These are phyloP conservation scores for Fusarium humuli DNA, from an alignment of 2,329 filamentous ascomycete species.

Conservation along the genomic window DNA sequence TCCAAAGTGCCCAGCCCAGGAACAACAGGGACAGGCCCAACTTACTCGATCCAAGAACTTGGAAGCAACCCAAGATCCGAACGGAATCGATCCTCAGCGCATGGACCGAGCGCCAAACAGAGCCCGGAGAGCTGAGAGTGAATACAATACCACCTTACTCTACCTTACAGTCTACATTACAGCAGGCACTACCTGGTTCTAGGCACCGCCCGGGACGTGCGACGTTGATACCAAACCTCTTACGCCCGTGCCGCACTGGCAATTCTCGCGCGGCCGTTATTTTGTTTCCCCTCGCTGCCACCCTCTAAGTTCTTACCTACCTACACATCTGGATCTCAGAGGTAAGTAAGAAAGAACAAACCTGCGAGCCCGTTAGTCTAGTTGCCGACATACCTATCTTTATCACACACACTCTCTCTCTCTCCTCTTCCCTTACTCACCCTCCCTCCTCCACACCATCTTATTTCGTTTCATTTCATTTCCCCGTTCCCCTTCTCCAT, in stretches of 20 bases:
- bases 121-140: background rate
- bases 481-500: constrained; percentile 34
- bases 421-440: constrained; percentile 1
- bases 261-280: constrained; percentile 24
- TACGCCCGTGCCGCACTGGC: constrained; percentile 24
- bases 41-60: constrained; percentile 41
- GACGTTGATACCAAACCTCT: constrained; percentile 1
- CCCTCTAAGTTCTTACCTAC: constrained; percentile 33
- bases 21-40: constrained; percentile 32
- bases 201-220: background rate
- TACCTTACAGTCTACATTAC: background rate
- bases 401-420: background rate
- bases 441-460: constrained; percentile 20
- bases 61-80: constrained; percentile 30
- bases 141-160: constrained; percentile 12
- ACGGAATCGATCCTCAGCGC: constrained; percentile 30
- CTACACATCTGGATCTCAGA: constrained; percentile 18
- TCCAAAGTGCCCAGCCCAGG: constrained; percentile 24
- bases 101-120: constrained; percentile 17
- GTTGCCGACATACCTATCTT: background rate
- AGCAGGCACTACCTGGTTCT: background rate
- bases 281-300: constrained; percentile 24
- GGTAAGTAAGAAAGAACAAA: constrained; percentile 2
- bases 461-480: constrained; percentile 18
- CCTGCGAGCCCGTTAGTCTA: background rate